Percentiles rank a stretch among this genome's conserved stretches.
These are phyloP conservation scores for Lenwebbia sp. DNA, from an alignment of 345 rosid species.

Conservation along the genomic window DNA sequence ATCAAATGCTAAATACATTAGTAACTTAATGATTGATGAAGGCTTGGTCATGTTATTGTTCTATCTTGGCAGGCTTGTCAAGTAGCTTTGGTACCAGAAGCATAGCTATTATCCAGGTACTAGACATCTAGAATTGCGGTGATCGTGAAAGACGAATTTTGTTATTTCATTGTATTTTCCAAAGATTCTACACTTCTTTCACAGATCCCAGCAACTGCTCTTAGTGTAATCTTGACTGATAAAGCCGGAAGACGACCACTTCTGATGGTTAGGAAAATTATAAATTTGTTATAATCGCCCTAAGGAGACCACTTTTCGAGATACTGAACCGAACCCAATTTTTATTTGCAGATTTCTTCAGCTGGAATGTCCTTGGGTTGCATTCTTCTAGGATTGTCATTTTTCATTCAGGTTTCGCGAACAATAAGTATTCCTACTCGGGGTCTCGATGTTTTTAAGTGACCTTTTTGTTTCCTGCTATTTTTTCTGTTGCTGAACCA, in stretches of 20 bases:
- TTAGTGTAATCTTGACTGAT: slow-evolving; percentile 8
- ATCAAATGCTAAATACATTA: neutral
- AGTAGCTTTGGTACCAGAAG: slow-evolving; percentile 3
- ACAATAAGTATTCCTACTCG: neutral
- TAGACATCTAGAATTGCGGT: neutral
- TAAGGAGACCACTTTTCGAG: neutral
- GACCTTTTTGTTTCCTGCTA: neutral
- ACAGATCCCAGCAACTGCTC: slow-evolving; percentile 7
- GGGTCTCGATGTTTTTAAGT: neutral
- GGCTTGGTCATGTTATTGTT: neutral
- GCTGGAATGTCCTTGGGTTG: slow-evolving; percentile 3
- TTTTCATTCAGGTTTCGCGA: slow-evolving; percentile 9
- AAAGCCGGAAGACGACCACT: slow-evolving; percentile 16
- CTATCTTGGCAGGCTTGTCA: slow-evolving; percentile 2
- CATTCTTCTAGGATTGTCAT: slow-evolving; percentile 9
- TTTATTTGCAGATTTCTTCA: slow-evolving; percentile 5
- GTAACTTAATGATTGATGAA: neutral
- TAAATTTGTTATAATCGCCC: neutral
- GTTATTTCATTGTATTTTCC: neutral
- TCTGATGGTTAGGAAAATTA: slow-evolving; percentile 9
- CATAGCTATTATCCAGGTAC: slow-evolving; percentile 10
- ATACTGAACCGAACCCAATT: neutral
- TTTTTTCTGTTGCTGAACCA: neutral
- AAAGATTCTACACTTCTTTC: neutral
- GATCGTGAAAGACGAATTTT: neutral